Evolutionary conservation across 2,329 filamentous ascomycete genomes (phyloP).

Genomic region (Xylariomycetidae sp.): DNA sequence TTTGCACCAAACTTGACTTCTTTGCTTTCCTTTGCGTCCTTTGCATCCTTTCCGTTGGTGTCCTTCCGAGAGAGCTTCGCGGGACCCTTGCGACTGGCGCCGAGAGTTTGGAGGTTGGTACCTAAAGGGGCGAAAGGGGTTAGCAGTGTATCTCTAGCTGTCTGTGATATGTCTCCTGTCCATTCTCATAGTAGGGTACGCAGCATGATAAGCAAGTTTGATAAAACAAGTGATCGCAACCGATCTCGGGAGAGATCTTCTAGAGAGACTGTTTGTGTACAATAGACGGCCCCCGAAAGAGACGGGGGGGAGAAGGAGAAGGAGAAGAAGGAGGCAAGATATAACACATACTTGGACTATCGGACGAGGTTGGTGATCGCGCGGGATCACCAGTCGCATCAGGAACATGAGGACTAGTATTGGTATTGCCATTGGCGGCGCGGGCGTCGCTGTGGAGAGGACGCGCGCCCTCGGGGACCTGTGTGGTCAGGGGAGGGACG

Average conservation of each 20-base stretch:
- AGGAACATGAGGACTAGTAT: slow-evolving; percentile 9
- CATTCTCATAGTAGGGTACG: too few species aligned
- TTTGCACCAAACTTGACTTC: too few species aligned
- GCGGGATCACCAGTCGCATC: slow-evolving; percentile 1
- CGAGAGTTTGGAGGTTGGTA: slow-evolving; percentile 14
- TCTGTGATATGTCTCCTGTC: too few species aligned
- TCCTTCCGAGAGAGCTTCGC: slow-evolving; percentile 21
- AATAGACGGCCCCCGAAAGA: too few species aligned
- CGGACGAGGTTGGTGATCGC: slow-evolving; percentile 11
- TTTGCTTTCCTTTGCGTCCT: slow-evolving; percentile 19
- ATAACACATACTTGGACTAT: slow-evolving; percentile 11
- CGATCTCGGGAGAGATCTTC: too few species aligned
- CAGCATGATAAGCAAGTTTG: too few species aligned
- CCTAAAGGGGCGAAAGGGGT: too few species aligned
- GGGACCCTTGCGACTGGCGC: slow-evolving; percentile 20
- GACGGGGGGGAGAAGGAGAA: too few species aligned
- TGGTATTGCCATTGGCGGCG: slow-evolving; percentile 7
- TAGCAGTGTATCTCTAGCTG: too few species aligned
- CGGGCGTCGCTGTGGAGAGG: slow-evolving; percentile 10
- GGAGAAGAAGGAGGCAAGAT: neutral
- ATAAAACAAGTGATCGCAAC: too few species aligned
- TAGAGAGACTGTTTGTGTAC: too few species aligned
- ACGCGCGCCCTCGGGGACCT: slow-evolving; percentile 15
- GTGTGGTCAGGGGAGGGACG: slow-evolving; percentile 16
- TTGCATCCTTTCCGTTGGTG: slow-evolving; percentile 19